A percentile compares a stretch with the other conserved stretches of the same genome.
phyloP scores from a whole-genome alignment of 257 asterid genomes.

The Gentiana macrophylla region DNA sequence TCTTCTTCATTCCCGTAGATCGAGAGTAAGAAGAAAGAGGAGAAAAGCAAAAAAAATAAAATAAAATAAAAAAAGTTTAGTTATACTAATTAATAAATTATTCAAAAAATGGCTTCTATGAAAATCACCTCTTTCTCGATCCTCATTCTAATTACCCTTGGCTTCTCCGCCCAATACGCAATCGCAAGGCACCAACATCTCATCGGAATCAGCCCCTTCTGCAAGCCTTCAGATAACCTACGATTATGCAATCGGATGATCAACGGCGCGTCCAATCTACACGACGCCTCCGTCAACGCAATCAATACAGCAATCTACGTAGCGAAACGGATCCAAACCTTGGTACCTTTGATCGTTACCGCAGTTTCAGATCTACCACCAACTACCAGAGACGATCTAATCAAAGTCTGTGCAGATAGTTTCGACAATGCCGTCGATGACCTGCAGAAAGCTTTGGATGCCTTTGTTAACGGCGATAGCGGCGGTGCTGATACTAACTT shows the following conservation, averaged over 20 bases:
- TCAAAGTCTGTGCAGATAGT: slow-evolving; percentile 14
- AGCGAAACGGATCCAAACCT: slow-evolving; percentile 10
- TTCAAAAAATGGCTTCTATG: background rate
- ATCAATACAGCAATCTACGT: slow-evolving; percentile 16
- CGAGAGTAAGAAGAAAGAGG: too few relatives aligned
- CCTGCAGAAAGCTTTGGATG: slow-evolving; percentile 15
- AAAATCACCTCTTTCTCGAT: slow-evolving; percentile 3
- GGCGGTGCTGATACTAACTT: slow-evolving; percentile 20
- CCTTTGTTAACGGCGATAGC: slow-evolving; percentile 15
- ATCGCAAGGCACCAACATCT: background rate
- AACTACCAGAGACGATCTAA: slow-evolving; percentile 6
- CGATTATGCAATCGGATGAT: slow-evolving; percentile 29
- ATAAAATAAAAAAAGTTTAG: too few relatives aligned
- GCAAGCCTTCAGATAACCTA: slow-evolving; percentile 28
- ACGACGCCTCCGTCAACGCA: slow-evolving; percentile 31
- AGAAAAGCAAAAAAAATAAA: background rate
- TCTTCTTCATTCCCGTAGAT: too few relatives aligned
- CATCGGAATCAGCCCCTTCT: slow-evolving; percentile 20
- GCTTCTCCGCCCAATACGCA: background rate
- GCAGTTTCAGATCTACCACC: slow-evolving; percentile 7
- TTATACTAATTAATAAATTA: too few relatives aligned
- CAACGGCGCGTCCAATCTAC: slow-evolving; percentile 19
- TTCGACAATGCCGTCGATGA: slow-evolving; percentile 15
- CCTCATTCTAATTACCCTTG: background rate
- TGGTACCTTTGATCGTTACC: slow-evolving; percentile 14